phyloP scores from a whole-genome alignment of 805 yeast species.

The Candida wancherniae region DNA sequence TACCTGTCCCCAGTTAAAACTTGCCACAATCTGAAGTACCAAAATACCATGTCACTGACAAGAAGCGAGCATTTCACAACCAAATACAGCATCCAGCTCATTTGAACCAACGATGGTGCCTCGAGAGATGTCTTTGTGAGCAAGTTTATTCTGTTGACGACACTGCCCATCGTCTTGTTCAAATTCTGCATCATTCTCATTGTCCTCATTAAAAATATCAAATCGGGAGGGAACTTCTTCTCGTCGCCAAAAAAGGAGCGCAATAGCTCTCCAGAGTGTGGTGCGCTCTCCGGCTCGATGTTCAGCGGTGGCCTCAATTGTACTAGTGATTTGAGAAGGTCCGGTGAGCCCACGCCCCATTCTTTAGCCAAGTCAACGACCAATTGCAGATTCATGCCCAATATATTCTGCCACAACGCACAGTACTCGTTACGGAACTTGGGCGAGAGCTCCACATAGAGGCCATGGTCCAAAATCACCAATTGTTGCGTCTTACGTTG shows the following conservation, averaged over 20 bases:
- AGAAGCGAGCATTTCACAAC: constrained; percentile 22
- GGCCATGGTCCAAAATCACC: constrained; percentile 72
- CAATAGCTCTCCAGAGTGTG: constrained; percentile 37
- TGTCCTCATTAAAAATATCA: constrained; percentile 62
- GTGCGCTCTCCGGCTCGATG: constrained; percentile 30
- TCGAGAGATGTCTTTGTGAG: constrained; percentile 54
- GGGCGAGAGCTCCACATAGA: constrained; percentile 52
- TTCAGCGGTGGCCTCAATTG: constrained; percentile 40
- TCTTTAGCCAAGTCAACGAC: constrained; percentile 43
- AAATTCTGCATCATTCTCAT: constrained; percentile 72
- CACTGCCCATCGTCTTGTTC: constrained; percentile 62
- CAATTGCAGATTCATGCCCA: constrained; percentile 46
- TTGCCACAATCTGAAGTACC: constrained; percentile 30
- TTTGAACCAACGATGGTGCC: neutral
- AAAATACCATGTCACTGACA: constrained; percentile 30
- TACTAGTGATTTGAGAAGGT: constrained; percentile 54
- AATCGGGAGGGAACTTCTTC: constrained; percentile 59
- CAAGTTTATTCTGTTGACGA: constrained; percentile 66
- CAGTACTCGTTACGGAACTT: constrained; percentile 54
- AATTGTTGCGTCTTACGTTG: constrained; percentile 44
- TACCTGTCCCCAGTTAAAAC: constrained; percentile 26
- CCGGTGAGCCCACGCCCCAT: constrained; percentile 72
- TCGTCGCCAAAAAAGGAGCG: constrained; percentile 55
- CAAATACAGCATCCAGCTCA: constrained; percentile 10
- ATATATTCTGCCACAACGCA: constrained; percentile 57